Conservation (phyloP, 768 basidiomycete species). For the Leccinum fibrillosum region DNA sequence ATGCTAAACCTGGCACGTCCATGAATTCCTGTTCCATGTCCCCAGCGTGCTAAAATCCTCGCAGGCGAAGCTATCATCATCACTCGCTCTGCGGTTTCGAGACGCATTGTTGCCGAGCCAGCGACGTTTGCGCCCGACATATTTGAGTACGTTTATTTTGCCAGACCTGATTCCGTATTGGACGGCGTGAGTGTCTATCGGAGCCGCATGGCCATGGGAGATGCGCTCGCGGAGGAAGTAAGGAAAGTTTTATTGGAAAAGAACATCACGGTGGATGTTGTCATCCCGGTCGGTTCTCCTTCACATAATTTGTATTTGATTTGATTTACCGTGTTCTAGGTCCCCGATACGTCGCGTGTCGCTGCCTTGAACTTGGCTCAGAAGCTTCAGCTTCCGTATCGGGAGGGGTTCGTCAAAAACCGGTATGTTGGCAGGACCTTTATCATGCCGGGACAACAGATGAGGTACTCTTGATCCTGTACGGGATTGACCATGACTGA, state of each 20-base stretch:
- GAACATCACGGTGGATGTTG: constrained; percentile 82
- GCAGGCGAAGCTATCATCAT: constrained; percentile 94
- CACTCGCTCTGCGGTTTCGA: constrained; percentile 72
- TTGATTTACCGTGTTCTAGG: constrained; percentile 39
- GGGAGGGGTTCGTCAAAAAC: constrained; percentile 99
- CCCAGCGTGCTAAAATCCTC: constrained; percentile 4
- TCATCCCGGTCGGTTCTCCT: constrained; percentile 70
- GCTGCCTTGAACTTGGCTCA: constrained; percentile 96
- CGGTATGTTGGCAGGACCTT: constrained; percentile 97
- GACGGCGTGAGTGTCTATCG: constrained; percentile 98
- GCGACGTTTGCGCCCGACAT: constrained; percentile 93
- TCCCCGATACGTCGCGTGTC: constrained; percentile 95
- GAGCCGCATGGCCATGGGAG: constrained; percentile 99
- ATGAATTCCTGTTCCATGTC: background rate
- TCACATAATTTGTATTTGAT: background rate
- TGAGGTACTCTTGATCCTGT: constrained; percentile 52
- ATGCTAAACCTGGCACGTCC: constrained; percentile 80
- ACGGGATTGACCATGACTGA: constrained; percentile 1
- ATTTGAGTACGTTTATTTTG: constrained; percentile 98
- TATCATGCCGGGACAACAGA: constrained; percentile 99
- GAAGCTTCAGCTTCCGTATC: constrained; percentile 82
- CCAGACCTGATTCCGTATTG: constrained; percentile 94
- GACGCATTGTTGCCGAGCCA: constrained; percentile 67
- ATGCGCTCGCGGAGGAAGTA: constrained; percentile 88
- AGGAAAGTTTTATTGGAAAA: constrained; percentile 63